Evolutionary conservation across 495 filamentous ascomycete genomes (phyloP).

Genomic region (Astrocystis sublimbata): DNA sequence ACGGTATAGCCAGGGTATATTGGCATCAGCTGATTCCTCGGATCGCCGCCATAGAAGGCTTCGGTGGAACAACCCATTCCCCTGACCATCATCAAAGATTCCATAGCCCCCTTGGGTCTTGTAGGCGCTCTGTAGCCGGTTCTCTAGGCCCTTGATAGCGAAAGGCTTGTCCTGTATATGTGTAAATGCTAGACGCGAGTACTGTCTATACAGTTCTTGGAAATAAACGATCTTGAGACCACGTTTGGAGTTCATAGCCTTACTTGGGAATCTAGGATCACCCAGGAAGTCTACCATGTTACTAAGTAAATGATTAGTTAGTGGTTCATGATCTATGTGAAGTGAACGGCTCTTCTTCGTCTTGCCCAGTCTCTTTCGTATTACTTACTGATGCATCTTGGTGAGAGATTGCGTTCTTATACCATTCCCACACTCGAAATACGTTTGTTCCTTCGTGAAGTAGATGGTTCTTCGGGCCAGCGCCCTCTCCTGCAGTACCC

Average conservation of each 20-base stretch:
- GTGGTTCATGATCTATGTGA: too few relatives aligned
- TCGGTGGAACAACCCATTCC: not conserved
- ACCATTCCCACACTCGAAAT: not conserved
- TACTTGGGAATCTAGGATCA: not conserved
- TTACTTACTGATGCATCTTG: not conserved
- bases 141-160: not conserved
- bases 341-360: too few relatives aligned
- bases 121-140: not conserved
- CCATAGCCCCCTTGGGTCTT: not conserved
- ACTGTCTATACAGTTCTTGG: conserved; percentile 29
- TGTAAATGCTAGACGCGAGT: conserved; percentile 30
- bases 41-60: not conserved
- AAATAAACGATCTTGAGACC: conserved; percentile 24
- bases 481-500: not conserved
- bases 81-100: not conserved
- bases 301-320: too few relatives aligned
- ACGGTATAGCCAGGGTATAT: too few relatives aligned
- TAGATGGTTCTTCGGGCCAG: not conserved
- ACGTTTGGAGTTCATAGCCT: not conserved
- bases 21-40: too few relatives aligned
- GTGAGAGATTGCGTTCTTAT: not conserved
- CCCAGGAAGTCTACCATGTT: not conserved
- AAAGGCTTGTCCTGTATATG: not conserved
- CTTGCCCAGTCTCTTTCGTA: too few relatives aligned
- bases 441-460: not conserved